These are phyloP conservation scores for Naematelia aurantialba DNA, from an alignment of 768 basidiomycete species.

Conservation along the genomic window DNA sequence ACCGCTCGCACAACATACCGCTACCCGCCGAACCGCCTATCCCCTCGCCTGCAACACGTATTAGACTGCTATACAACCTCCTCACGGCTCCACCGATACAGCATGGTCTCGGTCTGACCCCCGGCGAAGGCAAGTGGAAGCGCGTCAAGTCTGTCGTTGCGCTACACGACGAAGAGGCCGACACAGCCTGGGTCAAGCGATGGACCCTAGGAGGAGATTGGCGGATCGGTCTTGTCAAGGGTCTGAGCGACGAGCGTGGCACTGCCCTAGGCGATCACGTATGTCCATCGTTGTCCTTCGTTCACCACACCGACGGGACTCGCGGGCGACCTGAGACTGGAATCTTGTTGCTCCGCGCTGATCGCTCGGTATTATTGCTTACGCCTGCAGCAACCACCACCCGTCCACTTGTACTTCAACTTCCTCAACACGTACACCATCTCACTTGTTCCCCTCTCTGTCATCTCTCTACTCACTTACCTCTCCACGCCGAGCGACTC, in stretches of 20 bases:
- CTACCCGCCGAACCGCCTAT: conserved; percentile 57
- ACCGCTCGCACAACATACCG: conserved; percentile 52
- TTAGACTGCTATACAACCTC: conserved; percentile 38
- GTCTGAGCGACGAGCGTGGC: conserved; percentile 22
- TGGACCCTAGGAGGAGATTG: conserved; percentile 55
- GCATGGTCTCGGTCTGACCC: conserved; percentile 77
- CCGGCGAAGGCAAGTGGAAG: conserved; percentile 68
- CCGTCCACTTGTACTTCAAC: conserved; percentile 61
- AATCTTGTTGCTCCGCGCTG: too few species aligned
- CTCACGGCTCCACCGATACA: conserved; percentile 60
- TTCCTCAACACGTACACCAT: conserved; percentile 82
- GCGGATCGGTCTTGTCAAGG: conserved; percentile 35
- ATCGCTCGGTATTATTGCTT: neutral
- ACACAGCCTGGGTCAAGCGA: conserved; percentile 35
- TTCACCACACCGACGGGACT: too few species aligned
- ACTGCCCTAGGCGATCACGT: conserved; percentile 36
- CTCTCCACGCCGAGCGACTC: conserved; percentile 54
- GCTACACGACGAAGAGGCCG: conserved; percentile 67
- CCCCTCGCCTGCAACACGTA: conserved; percentile 52
- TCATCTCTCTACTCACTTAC: conserved; percentile 66
- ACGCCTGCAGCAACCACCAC: conserved; percentile 37
- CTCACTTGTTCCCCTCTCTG: conserved; percentile 70
- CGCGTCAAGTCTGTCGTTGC: conserved; percentile 76
- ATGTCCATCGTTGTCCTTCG: conserved; percentile 13
- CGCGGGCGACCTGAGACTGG: too few species aligned